Evolutionary conservation across 176 grass and related monocot species (phyloP).

Genomic region (Carex littledalei): DNA sequence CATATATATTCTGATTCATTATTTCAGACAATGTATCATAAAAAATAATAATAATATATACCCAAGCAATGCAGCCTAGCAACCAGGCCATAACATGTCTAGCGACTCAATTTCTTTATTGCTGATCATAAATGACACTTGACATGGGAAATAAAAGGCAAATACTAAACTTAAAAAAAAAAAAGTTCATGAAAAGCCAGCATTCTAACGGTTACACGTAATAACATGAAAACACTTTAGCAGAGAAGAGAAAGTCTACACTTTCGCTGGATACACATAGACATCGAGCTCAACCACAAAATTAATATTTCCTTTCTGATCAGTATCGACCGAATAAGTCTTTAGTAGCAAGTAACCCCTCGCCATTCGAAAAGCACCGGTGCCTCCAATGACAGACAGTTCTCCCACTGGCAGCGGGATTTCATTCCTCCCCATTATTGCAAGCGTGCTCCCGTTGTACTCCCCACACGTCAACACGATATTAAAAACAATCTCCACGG

Average conservation of each 20-base stretch:
- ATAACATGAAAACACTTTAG: not conserved
- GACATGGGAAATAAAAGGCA: too few relatives aligned
- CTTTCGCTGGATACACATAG: conserved; percentile 10
- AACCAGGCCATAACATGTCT: not conserved
- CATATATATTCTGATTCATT: too few relatives aligned
- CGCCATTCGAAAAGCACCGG: conserved; percentile 22
- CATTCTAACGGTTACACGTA: not conserved
- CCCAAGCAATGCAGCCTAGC: too few relatives aligned
- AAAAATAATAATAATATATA: too few relatives aligned
- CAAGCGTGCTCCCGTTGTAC: conserved; percentile 15
- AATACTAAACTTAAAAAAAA: not conserved
- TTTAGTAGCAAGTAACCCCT: conserved; percentile 16
- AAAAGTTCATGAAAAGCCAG: not conserved
- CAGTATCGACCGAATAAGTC: not conserved
- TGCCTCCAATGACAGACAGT: conserved; percentile 10
- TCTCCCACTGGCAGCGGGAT: not conserved
- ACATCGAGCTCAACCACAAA: conserved; percentile 11
- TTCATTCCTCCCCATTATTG: not conserved
- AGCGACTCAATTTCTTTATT: not conserved
- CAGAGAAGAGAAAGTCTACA: not conserved
- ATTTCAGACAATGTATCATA: too few relatives aligned
- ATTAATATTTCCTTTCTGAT: not conserved
- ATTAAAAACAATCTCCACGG: conserved; percentile 5
- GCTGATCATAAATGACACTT: not conserved
- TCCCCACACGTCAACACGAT: conserved; percentile 8